Conservation (phyloP, 306 rosid genomes). For the Prunus persica region DNA sequence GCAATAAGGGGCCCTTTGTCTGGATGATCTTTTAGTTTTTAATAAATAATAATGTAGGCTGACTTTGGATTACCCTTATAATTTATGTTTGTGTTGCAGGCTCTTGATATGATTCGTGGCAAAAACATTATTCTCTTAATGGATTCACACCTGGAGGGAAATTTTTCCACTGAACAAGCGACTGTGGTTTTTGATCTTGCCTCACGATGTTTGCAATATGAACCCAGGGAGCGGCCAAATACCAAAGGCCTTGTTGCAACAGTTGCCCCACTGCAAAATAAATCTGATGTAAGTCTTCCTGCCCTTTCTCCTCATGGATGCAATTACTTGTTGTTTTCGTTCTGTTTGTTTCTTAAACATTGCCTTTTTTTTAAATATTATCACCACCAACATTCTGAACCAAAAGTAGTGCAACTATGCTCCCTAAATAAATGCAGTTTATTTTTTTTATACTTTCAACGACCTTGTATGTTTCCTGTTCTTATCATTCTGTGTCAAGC, state of each 20-base stretch:
- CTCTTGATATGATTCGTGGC: conserved; percentile 78
- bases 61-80: not conserved
- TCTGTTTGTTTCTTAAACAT: not conserved
- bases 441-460: not conserved
- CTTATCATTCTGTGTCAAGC: not conserved
- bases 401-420: not conserved
- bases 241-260: conserved; percentile 54
- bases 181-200: conserved; percentile 76
- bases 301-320: not conserved
- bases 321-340: not conserved
- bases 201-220: conserved; percentile 67
- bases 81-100: conserved; percentile 40
- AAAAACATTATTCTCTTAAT: conserved; percentile 63
- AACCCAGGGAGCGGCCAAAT: conserved; percentile 76
- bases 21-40: not conserved
- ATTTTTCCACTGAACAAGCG: conserved; percentile 70
- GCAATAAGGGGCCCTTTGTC: not conserved
- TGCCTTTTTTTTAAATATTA: not conserved
- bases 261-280: conserved; percentile 57
- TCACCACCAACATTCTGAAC: not conserved
- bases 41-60: not conserved
- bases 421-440: not conserved
- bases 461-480: not conserved
- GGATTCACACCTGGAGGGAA: conserved; percentile 91
- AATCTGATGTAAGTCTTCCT: conserved; percentile 49